Conservation (phyloP, 139 green algal genomes). For the Yamagishiella unicocca region DNA sequence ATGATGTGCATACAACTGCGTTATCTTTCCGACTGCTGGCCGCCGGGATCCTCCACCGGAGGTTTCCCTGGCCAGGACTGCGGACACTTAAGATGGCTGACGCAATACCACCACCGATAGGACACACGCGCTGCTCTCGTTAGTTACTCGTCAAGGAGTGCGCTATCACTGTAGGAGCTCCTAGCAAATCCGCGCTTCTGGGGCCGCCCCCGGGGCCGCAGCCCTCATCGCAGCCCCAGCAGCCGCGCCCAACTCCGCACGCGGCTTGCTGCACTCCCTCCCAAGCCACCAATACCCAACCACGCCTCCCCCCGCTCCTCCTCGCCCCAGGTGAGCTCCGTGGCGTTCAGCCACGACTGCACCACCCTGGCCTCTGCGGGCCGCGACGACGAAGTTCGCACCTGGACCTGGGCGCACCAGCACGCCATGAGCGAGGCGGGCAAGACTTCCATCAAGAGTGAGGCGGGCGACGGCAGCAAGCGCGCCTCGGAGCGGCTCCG, state of each 20-base stretch:
- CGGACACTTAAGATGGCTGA: constrained; percentile 20
- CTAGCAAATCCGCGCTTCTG: no score
- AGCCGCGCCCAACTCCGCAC: no score
- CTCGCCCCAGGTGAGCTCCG: constrained; percentile 7
- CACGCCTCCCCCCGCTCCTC: not conserved
- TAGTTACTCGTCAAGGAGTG: no score
- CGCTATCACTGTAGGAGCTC: no score
- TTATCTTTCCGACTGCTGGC: not conserved
- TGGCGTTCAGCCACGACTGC: constrained; percentile 32
- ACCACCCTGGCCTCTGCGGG: constrained; percentile 8
- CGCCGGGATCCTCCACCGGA: not conserved
- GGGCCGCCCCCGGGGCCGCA: no score
- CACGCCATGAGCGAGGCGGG: not conserved
- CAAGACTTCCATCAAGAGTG: not conserved
- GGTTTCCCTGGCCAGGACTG: not conserved
- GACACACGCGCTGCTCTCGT: no score
- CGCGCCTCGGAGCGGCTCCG: not conserved
- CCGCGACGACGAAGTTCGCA: constrained; percentile 39
- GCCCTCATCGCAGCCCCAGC: no score
- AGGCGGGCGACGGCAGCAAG: not conserved
- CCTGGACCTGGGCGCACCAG: constrained; percentile 1
- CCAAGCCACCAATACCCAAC: not conserved
- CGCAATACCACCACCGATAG: not conserved
- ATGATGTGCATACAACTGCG: constrained; percentile 10
- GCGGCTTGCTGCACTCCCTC: no score